These are phyloP conservation scores for Diversispora epigaea DNA, from an alignment of 192 early-diverging fungal species.

Conservation along the genomic window DNA sequence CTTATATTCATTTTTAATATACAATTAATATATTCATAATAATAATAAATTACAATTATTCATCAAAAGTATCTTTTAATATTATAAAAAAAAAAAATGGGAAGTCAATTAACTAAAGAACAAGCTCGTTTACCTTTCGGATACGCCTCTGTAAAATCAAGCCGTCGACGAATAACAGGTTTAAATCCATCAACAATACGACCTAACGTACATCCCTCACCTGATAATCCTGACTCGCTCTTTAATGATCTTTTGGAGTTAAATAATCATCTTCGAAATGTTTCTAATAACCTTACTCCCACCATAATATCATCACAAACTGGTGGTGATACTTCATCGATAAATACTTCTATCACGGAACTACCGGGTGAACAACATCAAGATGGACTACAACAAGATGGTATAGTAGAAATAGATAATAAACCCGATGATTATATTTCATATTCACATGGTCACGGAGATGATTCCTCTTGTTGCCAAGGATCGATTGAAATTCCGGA, in stretches of 20 bases:
- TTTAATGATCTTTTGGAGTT: slow-evolving; percentile 11
- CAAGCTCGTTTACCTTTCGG: slow-evolving; percentile 27
- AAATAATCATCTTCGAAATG: slow-evolving; percentile 1
- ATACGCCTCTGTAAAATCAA: not conserved
- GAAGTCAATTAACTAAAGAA: slow-evolving; percentile 31
- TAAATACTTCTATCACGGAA: slow-evolving; percentile 11
- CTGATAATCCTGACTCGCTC: not conserved
- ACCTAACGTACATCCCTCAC: slow-evolving; percentile 2
- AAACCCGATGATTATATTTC: not conserved
- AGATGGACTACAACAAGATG: no score
- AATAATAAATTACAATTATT: not conserved
- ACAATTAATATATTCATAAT: not conserved
- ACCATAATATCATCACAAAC: not conserved
- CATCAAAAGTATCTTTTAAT: not conserved
- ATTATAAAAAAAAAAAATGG: slow-evolving; percentile 8
- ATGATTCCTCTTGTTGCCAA: slow-evolving; percentile 2
- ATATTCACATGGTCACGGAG: not conserved
- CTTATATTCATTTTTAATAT: no score
- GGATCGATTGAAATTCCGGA: not conserved
- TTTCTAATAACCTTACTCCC: not conserved
- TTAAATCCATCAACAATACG: slow-evolving; percentile 18
- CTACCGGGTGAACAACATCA: no score
- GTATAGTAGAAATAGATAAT: slow-evolving; percentile 3
- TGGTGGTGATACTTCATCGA: slow-evolving; percentile 23
- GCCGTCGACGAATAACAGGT: not conserved